These are phyloP conservation scores for Hymenoscyphus scutula DNA, from an alignment of 2,329 filamentous ascomycete species.

Conservation along the genomic window DNA sequence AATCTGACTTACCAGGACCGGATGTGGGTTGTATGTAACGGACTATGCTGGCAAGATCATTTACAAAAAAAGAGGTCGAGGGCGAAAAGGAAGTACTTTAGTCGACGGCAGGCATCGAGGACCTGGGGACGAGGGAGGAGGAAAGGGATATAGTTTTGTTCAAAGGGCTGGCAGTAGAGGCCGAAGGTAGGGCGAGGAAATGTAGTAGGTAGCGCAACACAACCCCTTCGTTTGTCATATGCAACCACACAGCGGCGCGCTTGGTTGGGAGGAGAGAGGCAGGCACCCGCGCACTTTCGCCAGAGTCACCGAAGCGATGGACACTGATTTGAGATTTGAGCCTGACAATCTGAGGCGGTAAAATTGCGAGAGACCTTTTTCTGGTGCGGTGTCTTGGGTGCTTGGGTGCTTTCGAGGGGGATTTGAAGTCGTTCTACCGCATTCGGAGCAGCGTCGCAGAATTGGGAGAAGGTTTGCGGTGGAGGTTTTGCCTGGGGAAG, in stretches of 20 bases:
- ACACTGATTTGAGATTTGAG: not conserved
- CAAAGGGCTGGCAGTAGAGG: constrained; percentile 25
- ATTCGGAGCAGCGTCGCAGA: constrained; percentile 18
- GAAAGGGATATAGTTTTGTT: constrained; percentile 29
- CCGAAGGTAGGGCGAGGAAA: constrained; percentile 29
- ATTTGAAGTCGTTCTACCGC: constrained; percentile 25
- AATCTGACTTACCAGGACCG: constrained; percentile 31
- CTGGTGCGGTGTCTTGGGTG: constrained; percentile 22
- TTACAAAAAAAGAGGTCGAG: constrained; percentile 33
- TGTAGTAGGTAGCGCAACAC: constrained; percentile 36
- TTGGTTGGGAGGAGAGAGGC: constrained; percentile 30
- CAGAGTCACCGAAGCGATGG: constrained; percentile 18
- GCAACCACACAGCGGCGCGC: constrained; percentile 32
- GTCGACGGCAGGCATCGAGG: constrained; percentile 34
- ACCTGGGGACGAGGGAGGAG: constrained; percentile 20
- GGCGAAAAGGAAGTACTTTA: constrained; percentile 26
- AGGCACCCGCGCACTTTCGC: constrained; percentile 31
- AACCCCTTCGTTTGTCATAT: constrained; percentile 39
- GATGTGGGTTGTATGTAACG: constrained; percentile 34
- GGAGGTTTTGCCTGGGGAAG: constrained; percentile 26
- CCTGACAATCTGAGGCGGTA: constrained; percentile 11
- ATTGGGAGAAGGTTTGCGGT: constrained; percentile 16
- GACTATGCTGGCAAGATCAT: constrained; percentile 33
- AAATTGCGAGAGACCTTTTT: constrained; percentile 24
- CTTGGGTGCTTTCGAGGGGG: constrained; percentile 6